Conservation (phyloP, 768 basidiomycete species). For the Mycena capillaripes region DNA sequence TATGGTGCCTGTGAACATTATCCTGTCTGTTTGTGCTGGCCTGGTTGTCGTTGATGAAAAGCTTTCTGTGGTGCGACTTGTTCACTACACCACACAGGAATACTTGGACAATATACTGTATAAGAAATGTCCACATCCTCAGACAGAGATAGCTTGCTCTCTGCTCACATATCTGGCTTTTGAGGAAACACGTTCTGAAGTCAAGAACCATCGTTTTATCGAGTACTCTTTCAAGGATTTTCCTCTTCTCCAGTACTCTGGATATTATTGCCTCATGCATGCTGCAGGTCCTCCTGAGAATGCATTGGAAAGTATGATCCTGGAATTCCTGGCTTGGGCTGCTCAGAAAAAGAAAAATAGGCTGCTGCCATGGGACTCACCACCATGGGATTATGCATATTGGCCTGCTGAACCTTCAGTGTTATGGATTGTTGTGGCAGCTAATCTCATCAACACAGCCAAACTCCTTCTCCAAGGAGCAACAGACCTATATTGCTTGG, state of each 20-base stretch:
- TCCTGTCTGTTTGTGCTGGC: too few species aligned
- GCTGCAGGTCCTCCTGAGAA: not conserved
- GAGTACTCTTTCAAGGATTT: too few species aligned
- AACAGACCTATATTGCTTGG: too few species aligned
- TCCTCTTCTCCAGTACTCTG: not conserved
- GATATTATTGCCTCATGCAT: not conserved
- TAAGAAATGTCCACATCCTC: not conserved
- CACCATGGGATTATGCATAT: not conserved
- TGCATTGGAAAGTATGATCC: not conserved
- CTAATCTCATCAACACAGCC: not conserved
- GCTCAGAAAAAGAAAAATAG: not conserved
- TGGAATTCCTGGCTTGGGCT: not conserved
- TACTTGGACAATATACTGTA: not conserved
- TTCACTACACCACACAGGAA: too few species aligned
- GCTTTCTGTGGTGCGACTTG: too few species aligned
- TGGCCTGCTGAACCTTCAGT: not conserved
- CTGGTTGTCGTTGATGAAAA: too few species aligned
- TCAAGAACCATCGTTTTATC: too few species aligned
- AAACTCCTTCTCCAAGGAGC: not conserved
- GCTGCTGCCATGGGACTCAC: not conserved
- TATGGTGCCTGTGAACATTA: not conserved
- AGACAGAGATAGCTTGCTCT: not conserved
- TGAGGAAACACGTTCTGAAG: not conserved
- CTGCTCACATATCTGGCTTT: slow-evolving; percentile 5
- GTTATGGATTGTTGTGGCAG: not conserved